Percentiles rank a stretch among this genome's conserved stretches.
Conservation (phyloP, 78 protist species). For the Acrasis kona region DNA sequence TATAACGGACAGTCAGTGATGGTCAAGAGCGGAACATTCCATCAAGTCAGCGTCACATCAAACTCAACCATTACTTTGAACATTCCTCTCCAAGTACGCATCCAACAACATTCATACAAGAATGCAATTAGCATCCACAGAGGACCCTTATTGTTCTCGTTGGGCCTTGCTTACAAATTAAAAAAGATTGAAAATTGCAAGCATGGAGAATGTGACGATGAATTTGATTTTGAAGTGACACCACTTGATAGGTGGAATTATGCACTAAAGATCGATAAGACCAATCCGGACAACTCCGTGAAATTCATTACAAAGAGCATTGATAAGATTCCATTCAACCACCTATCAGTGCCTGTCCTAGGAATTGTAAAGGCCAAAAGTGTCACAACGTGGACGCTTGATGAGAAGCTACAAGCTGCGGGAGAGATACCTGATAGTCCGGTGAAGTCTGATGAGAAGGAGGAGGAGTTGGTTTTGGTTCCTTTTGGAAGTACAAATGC, state of each 20-base stretch:
- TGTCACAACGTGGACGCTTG: background rate
- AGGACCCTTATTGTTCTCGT: slow-evolving; percentile 23
- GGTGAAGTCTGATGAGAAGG: background rate
- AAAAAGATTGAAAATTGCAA: background rate
- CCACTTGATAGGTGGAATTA: background rate
- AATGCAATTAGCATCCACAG: background rate
- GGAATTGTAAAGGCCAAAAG: background rate
- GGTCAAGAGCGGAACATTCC: background rate
- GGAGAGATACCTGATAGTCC: slow-evolving; percentile 8
- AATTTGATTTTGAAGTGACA: background rate
- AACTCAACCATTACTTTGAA: background rate
- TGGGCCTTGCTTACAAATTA: background rate
- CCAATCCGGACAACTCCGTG: background rate
- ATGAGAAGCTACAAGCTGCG: background rate
- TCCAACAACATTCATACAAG: background rate
- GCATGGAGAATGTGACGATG: background rate
- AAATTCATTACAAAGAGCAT: background rate
- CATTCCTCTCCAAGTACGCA: background rate
- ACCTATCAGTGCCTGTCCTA: background rate
- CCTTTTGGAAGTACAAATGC: slow-evolving; percentile 23
- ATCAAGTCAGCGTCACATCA: background rate
- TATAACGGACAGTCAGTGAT: background rate
- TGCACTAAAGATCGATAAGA: background rate
- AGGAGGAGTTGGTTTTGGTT: background rate
- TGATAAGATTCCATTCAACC: slow-evolving; percentile 12